Base-by-base conservation (phyloP, 169 alveolate species). In the Cryptosporidium xiaoi region DNA sequence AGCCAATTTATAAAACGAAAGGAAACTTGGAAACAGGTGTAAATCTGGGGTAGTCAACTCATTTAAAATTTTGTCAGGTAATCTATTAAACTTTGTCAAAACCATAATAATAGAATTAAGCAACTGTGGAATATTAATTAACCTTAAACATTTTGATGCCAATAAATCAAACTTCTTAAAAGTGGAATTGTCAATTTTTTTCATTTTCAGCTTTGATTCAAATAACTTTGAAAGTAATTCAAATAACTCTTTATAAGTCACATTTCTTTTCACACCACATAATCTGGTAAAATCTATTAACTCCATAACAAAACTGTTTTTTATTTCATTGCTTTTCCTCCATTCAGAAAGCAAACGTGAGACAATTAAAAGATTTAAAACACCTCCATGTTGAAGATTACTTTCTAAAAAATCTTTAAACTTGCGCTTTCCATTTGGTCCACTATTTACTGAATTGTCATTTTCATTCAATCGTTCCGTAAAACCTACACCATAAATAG, bases 41-140 rank as follows among this genome's bases (percentile, higher is more conserved):
- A 62, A 53, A 77, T 77, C 87, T n/a, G 71, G 71, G 0, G 87
- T 60, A 12, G 71, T 60, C 29, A 77, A n/a, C 29, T 77, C 87
- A 29, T 77, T 77, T 34, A 77, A 58, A 58, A 77, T 62, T 24
- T 34, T 77, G 15, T 56, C 51, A 4, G 87, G 51, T 60, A 77
- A 62, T 8, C 69, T 58, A 44, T 56, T 56, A 3, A 77, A 77
- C 31, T 77, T 56, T 20, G 71, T 27, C 55, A 77, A 62, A 15
- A 77, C 50, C 31, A 50, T 12, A 8, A 77, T 77, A 1, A 77
- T 62, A 13, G 71, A 62, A 24, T 60, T 71, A 34, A 77, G 64
- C 24, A 77, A 77, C 18, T 77, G 87, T 20, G 87, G 87, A 77
- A 62, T 48, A 40, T 77, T 56, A 46, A 77, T 60, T 56, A 60